phyloP scores from a whole-genome alignment of 495 filamentous ascomycete genomes.

The Daldinia caldariorum region DNA sequence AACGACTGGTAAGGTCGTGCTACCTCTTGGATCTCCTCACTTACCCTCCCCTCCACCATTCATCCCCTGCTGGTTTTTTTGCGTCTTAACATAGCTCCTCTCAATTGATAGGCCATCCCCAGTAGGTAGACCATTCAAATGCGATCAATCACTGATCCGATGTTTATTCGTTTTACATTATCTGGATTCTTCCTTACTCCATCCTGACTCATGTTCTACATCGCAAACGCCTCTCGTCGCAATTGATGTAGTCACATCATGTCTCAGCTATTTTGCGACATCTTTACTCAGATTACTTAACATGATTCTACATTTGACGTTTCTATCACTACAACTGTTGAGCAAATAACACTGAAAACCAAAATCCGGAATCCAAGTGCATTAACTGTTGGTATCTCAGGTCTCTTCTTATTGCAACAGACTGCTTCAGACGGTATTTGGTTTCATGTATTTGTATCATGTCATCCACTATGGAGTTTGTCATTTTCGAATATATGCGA shows the following conservation, averaged over 20 bases:
- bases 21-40: slow-evolving; percentile 4
- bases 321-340: not conserved
- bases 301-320: slow-evolving; percentile 4
- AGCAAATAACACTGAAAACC: not conserved
- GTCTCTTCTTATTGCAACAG: not conserved
- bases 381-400: not conserved
- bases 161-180: not conserved
- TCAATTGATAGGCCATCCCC: slow-evolving; percentile 4
- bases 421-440: not conserved
- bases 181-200: not conserved
- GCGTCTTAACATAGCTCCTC: not conserved
- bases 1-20: not conserved
- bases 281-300: slow-evolving; percentile 11
- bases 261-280: slow-evolving; percentile 22
- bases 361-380: not conserved
- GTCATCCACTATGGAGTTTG: not conserved
- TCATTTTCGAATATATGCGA: not conserved
- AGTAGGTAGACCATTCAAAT: not conserved
- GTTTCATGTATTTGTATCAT: not conserved
- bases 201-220: not conserved
- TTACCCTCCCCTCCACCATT: not conserved
- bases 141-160: not conserved
- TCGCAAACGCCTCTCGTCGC: slow-evolving; percentile 17
- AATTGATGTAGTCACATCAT: slow-evolving; percentile 28
- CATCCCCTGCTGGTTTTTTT: slow-evolving; percentile 5